A percentile compares a stretch with the other conserved stretches of the same genome.
Evolutionary conservation across 78 protist genomes (phyloP).

Genomic region (Dictyostelium firmibasis): DNA sequence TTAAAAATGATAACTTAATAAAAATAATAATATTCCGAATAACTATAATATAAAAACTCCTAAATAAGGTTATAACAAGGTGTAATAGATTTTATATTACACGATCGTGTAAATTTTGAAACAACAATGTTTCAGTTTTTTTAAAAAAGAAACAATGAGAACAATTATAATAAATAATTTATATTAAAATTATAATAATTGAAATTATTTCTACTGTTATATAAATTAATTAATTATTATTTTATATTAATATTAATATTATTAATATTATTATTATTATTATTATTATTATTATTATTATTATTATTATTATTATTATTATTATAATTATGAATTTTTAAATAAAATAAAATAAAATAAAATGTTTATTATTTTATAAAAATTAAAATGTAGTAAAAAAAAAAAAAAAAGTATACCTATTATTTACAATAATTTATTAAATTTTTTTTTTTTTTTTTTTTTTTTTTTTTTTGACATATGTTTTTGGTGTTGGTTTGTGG

Average conservation of each 20-base stretch:
- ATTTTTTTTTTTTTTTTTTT: too few relatives aligned
- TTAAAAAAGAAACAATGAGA: neutral
- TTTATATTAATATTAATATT: neutral
- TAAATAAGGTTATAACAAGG: neutral
- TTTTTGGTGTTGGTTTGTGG: too few relatives aligned
- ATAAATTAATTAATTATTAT: neutral
- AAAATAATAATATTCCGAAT: neutral
- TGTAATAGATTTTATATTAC: neutral
- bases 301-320: too few relatives aligned
- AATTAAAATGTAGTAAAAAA: neutral
- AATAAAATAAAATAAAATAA: too few relatives aligned
- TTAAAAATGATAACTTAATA: neutral
- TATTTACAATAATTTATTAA: neutral
- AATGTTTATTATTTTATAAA: too few relatives aligned
- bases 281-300: too few relatives aligned
- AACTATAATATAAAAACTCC: neutral
- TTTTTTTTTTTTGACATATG: neutral
- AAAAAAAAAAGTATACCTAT: neutral
- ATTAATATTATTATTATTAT: too few relatives aligned
- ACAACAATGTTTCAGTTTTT: neutral
- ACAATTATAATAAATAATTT: neutral
- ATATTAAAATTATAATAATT: neutral
- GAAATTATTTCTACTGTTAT: neutral
- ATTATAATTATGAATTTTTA: too few relatives aligned
- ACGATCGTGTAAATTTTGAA: neutral